Conservation (phyloP, 2,329 filamentous ascomycete genomes). For the Elsinoe ampelina region DNA sequence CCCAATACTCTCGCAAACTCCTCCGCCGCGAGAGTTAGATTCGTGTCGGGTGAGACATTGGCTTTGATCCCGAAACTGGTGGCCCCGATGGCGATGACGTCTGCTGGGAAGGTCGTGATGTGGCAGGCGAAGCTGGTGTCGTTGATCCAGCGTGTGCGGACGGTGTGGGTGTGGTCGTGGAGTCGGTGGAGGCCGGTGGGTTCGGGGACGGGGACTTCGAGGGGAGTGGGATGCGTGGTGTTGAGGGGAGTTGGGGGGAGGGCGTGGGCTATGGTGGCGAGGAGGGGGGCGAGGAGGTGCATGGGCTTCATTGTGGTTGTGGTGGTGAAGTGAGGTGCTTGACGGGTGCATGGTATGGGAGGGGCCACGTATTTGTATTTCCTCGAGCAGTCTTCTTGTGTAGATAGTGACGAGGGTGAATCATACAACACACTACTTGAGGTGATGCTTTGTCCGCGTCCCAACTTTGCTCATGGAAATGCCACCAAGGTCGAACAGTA, state of each 20-base stretch:
- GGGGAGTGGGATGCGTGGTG: neutral
- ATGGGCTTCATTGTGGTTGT: neutral
- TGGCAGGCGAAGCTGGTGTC: neutral
- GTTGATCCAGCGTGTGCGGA: neutral
- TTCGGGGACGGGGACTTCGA: neutral
- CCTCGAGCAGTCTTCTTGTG: too few relatives aligned
- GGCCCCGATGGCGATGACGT: neutral
- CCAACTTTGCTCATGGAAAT: too few relatives aligned
- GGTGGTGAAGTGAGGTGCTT: neutral
- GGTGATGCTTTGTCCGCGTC: too few relatives aligned
- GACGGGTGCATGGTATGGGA: neutral
- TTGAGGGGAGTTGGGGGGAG: neutral
- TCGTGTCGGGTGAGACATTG: neutral
- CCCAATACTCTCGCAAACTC: too few relatives aligned
- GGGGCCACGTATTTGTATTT: neutral
- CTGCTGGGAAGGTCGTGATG: neutral
- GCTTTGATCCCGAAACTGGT: neutral
- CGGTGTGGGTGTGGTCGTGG: neutral
- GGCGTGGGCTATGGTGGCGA: neutral
- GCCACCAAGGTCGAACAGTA: too few relatives aligned
- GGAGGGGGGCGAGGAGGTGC: neutral
- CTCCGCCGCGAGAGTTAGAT: neutral
- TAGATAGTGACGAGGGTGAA: too few relatives aligned
- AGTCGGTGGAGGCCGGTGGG: too few relatives aligned
- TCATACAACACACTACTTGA: too few relatives aligned